Base-by-base conservation (phyloP, 345 rosid genomes). In the Linum usitatissimum region DNA sequence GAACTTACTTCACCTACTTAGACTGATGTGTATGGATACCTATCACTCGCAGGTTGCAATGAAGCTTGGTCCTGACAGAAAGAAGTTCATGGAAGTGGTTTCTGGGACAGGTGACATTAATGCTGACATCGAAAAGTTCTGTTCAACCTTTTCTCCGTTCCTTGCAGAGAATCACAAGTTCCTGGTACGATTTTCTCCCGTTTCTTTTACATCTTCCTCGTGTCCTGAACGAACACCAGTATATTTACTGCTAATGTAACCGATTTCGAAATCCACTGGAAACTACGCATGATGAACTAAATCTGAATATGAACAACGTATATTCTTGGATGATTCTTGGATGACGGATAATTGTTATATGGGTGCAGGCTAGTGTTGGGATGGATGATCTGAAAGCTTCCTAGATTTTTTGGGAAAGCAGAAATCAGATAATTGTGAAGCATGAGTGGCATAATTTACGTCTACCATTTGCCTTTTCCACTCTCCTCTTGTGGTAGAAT, bases 41-140 rank as follows among this genome's bases (percentile, higher is more conserved):
- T 9, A 49, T 68, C 63, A 42, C 83, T 70, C 64, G 42, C 83
- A 93, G 99, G 76, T 93, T 64, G 96, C 94, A 23, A 79, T 90
- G 90, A 90, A 93, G 83, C 88, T 93, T 62, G 96, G 96, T 53
- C 99, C 99, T 10, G 93, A 90, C 51, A 87, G 97, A 85, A 84
- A 87, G 78, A 93, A 87, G 81, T 93, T 93, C 71, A 90, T 87
- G 94, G 91, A 87, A 8, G 97, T 90, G 17, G 73, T 90, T 57
- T 61, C 85, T 53, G 91, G 99, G 63, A 57, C 94, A 0, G 99
- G 99, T 67, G 87, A 90, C 65, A 61, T 86, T 38, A 70, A 69
- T 64, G 82, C 81, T 34, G 97, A 93, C 78, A 89, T 93, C 83
- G 90, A 93, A 79, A 72, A 71, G 66, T 90, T 93, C 75, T 93